phyloP scores from a whole-genome alignment of 495 filamentous ascomycete genomes.

The Penicillium maclennaniae region DNA sequence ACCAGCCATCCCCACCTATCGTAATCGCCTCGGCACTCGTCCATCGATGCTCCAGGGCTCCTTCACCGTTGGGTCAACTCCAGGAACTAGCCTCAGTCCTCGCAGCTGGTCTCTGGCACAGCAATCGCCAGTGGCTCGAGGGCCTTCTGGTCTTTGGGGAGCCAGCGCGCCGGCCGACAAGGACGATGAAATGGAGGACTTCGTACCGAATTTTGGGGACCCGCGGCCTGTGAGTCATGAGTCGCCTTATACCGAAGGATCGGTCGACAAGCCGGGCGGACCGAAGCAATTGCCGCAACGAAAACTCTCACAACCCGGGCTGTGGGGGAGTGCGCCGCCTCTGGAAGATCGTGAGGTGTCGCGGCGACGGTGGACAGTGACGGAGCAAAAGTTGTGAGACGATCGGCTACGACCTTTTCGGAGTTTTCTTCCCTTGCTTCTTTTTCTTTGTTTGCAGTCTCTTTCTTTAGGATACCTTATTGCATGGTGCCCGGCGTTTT shows the following conservation, averaged over 20 bases:
- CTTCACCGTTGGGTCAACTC: constrained; percentile 22
- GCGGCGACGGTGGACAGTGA: constrained; percentile 44
- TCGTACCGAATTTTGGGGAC: constrained; percentile 37
- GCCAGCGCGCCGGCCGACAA: constrained; percentile 23
- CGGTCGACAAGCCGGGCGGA: constrained; percentile 16
- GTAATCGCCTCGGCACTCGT: constrained; percentile 28
- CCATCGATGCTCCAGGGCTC: constrained; percentile 24
- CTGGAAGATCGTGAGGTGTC: constrained; percentile 31
- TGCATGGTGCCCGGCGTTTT: constrained; percentile 22
- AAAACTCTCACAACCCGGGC: constrained; percentile 37
- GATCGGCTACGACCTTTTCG: constrained; percentile 1
- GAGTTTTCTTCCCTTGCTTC: too few species aligned
- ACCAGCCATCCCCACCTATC: constrained; percentile 26
- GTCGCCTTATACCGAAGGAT: constrained; percentile 10
- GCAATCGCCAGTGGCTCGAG: constrained; percentile 23
- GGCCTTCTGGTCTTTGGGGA: constrained; percentile 34
- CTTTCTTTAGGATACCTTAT: constrained; percentile 23
- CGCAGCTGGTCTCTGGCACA: constrained; percentile 24
- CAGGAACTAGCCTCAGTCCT: constrained; percentile 16
- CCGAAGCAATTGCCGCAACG: constrained; percentile 30
- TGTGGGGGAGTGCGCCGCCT: constrained; percentile 41
- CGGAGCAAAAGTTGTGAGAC: constrained; percentile 36
- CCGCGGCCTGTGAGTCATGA: constrained; percentile 15
- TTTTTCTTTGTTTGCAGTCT: constrained; percentile 1
- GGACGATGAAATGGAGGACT: constrained; percentile 24